Evolutionary conservation across 179 eudicot genomes (phyloP).

Genomic region (Heliamphora pulchella): DNA sequence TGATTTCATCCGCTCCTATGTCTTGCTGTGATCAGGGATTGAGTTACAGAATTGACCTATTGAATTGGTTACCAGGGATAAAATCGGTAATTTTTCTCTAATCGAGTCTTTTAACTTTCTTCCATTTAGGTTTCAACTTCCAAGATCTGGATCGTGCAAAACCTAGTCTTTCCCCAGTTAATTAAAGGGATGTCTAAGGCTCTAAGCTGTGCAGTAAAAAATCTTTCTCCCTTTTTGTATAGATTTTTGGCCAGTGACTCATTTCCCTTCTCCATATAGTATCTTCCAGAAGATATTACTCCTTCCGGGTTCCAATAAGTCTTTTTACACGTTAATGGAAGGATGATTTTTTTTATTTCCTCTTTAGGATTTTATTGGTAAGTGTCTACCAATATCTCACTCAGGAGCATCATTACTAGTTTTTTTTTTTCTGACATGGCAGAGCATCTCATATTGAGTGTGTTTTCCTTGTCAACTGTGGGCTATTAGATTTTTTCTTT

Average conservation of each 20-base stretch:
- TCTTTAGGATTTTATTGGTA: no score
- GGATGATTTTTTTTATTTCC: no score
- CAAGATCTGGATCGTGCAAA: not conserved
- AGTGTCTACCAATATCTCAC: no score
- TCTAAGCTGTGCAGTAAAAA: no score
- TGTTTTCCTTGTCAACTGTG: no score
- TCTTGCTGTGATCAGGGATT: not conserved
- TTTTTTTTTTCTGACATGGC: no score
- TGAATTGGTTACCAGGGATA: not conserved
- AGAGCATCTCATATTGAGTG: no score
- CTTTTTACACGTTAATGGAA: no score
- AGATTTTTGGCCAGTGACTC: constrained; percentile 1
- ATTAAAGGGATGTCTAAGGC: not conserved
- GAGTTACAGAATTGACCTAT: not conserved
- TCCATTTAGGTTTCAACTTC: not conserved
- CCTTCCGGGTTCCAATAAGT: not conserved
- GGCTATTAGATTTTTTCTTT: no score
- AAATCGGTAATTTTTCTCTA: not conserved
- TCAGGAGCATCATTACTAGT: no score
- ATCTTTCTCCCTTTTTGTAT: not conserved
- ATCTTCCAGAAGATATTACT: not conserved
- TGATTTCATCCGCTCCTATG: not conserved
- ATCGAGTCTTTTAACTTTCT: not conserved
- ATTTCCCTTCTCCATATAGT: not conserved
- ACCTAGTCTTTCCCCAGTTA: not conserved